A percentile compares a stretch with the other conserved stretches of the same genome.
Evolutionary conservation across 768 basidiomycete species (phyloP).

Genomic region (Wakefieldia striispora): DNA sequence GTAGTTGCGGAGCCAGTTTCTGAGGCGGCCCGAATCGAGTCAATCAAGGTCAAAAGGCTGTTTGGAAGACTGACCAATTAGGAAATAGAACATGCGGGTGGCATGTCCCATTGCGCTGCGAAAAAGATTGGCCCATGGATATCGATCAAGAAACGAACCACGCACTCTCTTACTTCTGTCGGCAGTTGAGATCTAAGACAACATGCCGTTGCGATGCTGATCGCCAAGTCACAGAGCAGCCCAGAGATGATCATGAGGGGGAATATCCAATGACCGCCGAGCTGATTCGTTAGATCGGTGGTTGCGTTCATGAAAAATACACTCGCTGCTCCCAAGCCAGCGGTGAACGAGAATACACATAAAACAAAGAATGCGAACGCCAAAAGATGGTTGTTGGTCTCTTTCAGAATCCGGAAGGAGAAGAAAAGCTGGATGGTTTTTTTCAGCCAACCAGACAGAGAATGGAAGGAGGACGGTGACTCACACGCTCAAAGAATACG

Average conservation of each 20-base stretch:
- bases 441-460: not conserved
- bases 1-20: constrained; percentile 15
- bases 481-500: constrained; percentile 16
- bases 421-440: constrained; percentile 19
- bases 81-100: not conserved
- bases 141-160: not conserved
- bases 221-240: constrained; percentile 17
- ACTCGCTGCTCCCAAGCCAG: constrained; percentile 18
- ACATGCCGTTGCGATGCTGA: constrained; percentile 5
- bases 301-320: constrained; percentile 14
- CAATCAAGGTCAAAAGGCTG: not conserved
- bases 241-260: constrained; percentile 17
- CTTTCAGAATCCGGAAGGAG: constrained; percentile 13
- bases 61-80: constrained; percentile 12
- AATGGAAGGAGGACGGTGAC: not conserved
- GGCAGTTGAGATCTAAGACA: constrained; percentile 7
- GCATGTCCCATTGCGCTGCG: constrained; percentile 4
- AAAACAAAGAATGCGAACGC: constrained; percentile 9
- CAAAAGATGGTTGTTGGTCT: constrained; percentile 14
- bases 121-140: not conserved
- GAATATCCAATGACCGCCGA: constrained; percentile 15
- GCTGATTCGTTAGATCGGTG: constrained; percentile 5
- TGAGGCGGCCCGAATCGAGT: constrained; percentile 4
- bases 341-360: constrained; percentile 22
- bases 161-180: constrained; percentile 9